Evolutionary conservation across 202 grass and related monocot genomes (phyloP), one percentile per base, ranked within the genome.

Genomic region (Panicum hallii): DNA sequence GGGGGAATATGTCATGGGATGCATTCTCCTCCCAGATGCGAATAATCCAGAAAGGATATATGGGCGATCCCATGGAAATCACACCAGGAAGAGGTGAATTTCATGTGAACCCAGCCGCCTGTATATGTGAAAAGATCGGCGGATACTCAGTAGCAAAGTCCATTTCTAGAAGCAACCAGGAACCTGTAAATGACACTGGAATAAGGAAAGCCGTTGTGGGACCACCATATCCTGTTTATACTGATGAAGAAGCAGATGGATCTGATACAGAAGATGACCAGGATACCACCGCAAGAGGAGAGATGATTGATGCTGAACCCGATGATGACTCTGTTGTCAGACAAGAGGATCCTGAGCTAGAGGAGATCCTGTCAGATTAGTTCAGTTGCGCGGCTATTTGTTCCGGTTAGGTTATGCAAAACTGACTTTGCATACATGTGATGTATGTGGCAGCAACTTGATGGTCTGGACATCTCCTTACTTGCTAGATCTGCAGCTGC

Each of bases 41-140:
- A 52, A 82, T 68, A 62, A 48, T 86, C 66, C 93, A 98, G 83
- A 98, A 72, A 79, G 91, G 95, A 73, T 94, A 86, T 80, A 95
- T 98, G 89, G 95, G 95, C 62, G 87, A 95, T 16, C 95, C 93
- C 14, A 89, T 89, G 77, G 96, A 98, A 84, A 81, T 92, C 10
- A 86, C 47, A 73, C 87, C 87, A n/a, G 95, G 95, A 48, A 88
- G 89, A 70, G 93, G 93, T 0, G 95, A 98, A 77, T 98, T 98
- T 48, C 93, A 95, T 86, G 96, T 91, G 67, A 89, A 95, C 71
- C 96, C 93, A 64, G 78, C 91, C 9, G 63, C 89, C 20, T 98
- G 93, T 69, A 91, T 95, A 84, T 98, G 93, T 47, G 91, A 86
- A 85, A 90, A 89, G 72, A 75, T 80, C 0, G 30, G 65, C 2